Conservation (phyloP, 345 rosid genomes). For the Pistacia vera region DNA sequence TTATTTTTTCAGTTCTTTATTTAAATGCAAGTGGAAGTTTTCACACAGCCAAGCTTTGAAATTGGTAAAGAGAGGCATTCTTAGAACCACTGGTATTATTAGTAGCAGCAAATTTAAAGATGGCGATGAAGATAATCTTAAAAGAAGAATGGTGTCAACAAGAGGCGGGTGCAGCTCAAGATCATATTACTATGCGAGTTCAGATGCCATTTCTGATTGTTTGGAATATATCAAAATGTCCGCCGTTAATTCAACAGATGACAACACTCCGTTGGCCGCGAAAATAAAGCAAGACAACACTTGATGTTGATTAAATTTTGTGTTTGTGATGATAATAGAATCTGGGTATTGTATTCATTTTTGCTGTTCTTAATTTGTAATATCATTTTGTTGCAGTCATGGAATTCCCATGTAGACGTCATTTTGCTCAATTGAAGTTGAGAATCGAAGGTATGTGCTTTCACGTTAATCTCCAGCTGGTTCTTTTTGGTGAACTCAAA, state of each 20-base stretch:
- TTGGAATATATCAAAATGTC: constrained; percentile 26
- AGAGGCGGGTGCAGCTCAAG: not conserved
- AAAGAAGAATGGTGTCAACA: not conserved
- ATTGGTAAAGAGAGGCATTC: not conserved
- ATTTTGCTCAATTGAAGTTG: no score
- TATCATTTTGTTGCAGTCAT: no score
- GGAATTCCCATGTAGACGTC: no score
- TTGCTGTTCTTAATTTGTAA: no score
- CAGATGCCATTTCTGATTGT: constrained; percentile 29
- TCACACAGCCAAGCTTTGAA: constrained; percentile 13
- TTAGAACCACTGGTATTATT: not conserved
- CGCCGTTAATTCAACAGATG: not conserved
- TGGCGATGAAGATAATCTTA: not conserved
- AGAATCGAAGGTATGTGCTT: no score
- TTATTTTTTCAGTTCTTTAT: not conserved
- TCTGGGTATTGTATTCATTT: no score
- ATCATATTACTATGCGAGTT: constrained; percentile 15
- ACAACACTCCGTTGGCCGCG: not conserved
- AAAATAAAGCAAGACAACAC: no score
- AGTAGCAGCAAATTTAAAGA: not conserved
- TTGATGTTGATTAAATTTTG: no score
- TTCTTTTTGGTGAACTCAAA: no score
- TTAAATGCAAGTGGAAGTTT: constrained; percentile 10
- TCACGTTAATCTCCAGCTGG: no score
- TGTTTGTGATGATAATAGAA: no score